Percentiles rank a stretch among this genome's conserved stretches.
Conservation (phyloP, 2,329 filamentous ascomycete genomes). For the Paraphaeosphaeria sporulosa region DNA sequence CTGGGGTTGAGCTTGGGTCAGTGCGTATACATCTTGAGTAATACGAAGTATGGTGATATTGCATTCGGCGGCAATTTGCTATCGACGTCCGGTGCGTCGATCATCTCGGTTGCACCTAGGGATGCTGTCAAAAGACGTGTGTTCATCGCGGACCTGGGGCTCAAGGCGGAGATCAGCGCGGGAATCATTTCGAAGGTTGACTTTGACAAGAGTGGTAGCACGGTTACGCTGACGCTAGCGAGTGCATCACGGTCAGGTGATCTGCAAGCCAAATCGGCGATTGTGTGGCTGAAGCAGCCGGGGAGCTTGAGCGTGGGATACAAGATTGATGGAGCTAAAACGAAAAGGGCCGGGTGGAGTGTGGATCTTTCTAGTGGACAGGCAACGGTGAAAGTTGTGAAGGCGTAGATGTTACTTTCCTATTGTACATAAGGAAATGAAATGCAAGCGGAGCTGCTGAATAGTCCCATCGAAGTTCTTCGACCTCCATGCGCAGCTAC, state of each 20-base stretch:
- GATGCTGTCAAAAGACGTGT: slow-evolving; percentile 59
- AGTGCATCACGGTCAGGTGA: slow-evolving; percentile 17
- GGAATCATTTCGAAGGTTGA: slow-evolving; percentile 27
- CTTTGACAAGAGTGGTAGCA: slow-evolving; percentile 17
- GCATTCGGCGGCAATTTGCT: slow-evolving; percentile 59
- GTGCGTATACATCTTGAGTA: slow-evolving; percentile 59
- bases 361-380: slow-evolving; percentile 23
- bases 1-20: slow-evolving; percentile 60
- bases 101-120: slow-evolving; percentile 50
- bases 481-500: too few species aligned
- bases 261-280: slow-evolving; percentile 23
- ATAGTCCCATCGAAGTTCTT: too few species aligned
- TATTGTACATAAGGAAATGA: background rate
- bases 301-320: slow-evolving; percentile 15
- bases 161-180: slow-evolving; percentile 40
- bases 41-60: slow-evolving; percentile 54
- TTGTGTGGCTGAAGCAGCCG: slow-evolving; percentile 30
- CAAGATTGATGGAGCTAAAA: slow-evolving; percentile 19
- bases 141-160: slow-evolving; percentile 57
- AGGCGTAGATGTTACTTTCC: background rate
- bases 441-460: background rate
- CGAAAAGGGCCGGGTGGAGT: slow-evolving; percentile 26
- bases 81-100: slow-evolving; percentile 20
- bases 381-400: slow-evolving; percentile 22
- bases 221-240: slow-evolving; percentile 21